phyloP scores from a whole-genome alignment of 805 yeast genomes.

The Saturnispora quitensis region DNA sequence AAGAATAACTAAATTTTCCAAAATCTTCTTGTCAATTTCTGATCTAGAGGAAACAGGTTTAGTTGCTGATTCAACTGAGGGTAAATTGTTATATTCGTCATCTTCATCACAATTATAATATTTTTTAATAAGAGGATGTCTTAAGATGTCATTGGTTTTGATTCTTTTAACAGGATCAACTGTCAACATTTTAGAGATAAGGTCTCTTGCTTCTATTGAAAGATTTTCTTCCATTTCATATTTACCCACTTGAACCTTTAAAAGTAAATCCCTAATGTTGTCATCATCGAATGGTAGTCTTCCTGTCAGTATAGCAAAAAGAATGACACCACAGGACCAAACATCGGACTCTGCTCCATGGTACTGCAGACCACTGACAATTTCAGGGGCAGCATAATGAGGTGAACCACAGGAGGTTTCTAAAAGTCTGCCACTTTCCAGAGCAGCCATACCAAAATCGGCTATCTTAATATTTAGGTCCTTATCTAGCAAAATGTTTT shows the following conservation, averaged over 20 bases:
- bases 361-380: constrained; percentile 88
- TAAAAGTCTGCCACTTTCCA: constrained; percentile 67
- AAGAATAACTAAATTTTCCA: constrained; percentile 45
- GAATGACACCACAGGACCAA: constrained; percentile 96
- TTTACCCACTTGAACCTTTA: constrained; percentile 87
- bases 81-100: constrained; percentile 32
- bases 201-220: constrained; percentile 78
- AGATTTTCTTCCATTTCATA: constrained; percentile 75
- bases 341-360: constrained; percentile 97
- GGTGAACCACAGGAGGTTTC: constrained; percentile 98
- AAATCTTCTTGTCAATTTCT: constrained; percentile 44
- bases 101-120: constrained; percentile 44
- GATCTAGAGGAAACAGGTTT: constrained; percentile 36
- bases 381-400: constrained; percentile 97
- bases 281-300: constrained; percentile 97
- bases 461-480: constrained; percentile 89
- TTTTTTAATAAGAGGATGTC: constrained; percentile 74
- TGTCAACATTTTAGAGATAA: constrained; percentile 69
- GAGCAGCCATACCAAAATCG: constrained; percentile 98
- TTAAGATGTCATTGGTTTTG: constrained; percentile 62
- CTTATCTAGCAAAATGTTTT: constrained; percentile 68
- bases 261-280: constrained; percentile 73
- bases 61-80: constrained; percentile 46
- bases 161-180: constrained; percentile 80
- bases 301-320: constrained; percentile 90